These are phyloP conservation scores for Neonothopanus nambi DNA, from an alignment of 1,284 basidiomycete genomes.

Conservation along the genomic window DNA sequence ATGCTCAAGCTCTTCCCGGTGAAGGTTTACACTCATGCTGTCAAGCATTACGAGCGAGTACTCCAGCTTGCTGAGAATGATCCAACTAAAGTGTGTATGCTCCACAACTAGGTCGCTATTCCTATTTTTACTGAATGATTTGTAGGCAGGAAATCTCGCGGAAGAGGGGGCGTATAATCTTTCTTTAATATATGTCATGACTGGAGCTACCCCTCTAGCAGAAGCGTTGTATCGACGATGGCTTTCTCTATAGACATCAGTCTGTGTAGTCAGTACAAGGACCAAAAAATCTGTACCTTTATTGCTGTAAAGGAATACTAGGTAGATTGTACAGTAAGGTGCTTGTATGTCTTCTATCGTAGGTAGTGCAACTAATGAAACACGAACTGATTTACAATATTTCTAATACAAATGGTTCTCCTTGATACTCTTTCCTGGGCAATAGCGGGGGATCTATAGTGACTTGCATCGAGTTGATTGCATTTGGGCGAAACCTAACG, in stretches of 20 bases:
- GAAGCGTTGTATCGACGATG: slow-evolving; percentile 65
- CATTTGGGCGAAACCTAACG: too few species aligned
- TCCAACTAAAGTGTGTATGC: background rate
- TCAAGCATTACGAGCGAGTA: slow-evolving; percentile 80
- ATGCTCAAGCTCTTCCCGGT: slow-evolving; percentile 1
- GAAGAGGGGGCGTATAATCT: slow-evolving; percentile 89
- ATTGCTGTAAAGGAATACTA: too few species aligned
- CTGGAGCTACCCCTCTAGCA: slow-evolving; percentile 71
- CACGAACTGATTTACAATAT: too few species aligned
- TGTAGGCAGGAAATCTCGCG: slow-evolving; percentile 47
- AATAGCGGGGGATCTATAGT: too few species aligned
- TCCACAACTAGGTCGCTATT: slow-evolving; percentile 5
- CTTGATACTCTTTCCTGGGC: too few species aligned
- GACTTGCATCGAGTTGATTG: too few species aligned
- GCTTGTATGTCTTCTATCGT: too few species aligned
- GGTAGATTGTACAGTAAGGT: too few species aligned
- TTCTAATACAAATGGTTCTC: too few species aligned
- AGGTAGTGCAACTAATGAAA: too few species aligned
- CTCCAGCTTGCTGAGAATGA: slow-evolving; percentile 58
- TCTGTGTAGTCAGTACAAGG: slow-evolving; percentile 32
- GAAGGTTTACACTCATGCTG: slow-evolving; percentile 77
- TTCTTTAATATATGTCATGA: slow-evolving; percentile 76
- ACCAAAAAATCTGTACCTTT: too few species aligned
- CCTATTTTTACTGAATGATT: slow-evolving; percentile 8
- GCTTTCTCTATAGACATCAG: too few species aligned